phyloP scores from a whole-genome alignment of 2,329 filamentous ascomycete species.

The Dothistroma septosporum region DNA sequence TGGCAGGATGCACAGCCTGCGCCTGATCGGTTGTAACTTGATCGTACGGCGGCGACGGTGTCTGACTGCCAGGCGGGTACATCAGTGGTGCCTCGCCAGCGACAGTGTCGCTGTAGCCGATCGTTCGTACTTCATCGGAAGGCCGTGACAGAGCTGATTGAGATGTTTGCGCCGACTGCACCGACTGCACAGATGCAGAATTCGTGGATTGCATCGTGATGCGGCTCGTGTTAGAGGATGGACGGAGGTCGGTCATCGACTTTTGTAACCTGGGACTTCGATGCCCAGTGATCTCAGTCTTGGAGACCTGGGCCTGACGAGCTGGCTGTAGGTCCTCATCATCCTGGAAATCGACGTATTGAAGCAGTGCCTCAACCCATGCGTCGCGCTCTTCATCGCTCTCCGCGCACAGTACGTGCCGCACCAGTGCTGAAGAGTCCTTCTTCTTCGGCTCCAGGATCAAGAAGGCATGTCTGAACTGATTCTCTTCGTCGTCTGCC shows the following conservation, averaged over 20 bases:
- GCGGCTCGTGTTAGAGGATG: slow-evolving; percentile 17
- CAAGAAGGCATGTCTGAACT: slow-evolving; percentile 94
- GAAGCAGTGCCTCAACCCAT: slow-evolving; percentile 86
- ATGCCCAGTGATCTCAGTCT: slow-evolving; percentile 26
- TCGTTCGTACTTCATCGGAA: slow-evolving; percentile 28
- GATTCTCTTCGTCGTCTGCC: slow-evolving; percentile 78
- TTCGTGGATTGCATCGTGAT: not conserved
- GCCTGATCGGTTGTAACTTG: slow-evolving; percentile 33
- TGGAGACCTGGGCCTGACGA: slow-evolving; percentile 22
- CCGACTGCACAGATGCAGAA: not conserved
- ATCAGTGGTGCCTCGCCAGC: slow-evolving; percentile 55
- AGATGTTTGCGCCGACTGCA: not conserved
- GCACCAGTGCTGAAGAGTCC: slow-evolving; percentile 79
- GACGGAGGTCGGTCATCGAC: slow-evolving; percentile 36
- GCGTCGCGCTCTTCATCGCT: slow-evolving; percentile 87
- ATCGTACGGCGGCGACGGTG: slow-evolving; percentile 35
- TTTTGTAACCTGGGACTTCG: slow-evolving; percentile 34
- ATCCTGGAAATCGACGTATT: slow-evolving; percentile 77
- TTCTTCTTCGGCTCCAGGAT: slow-evolving; percentile 95
- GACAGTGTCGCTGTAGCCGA: slow-evolving; percentile 56
- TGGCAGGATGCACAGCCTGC: slow-evolving; percentile 44
- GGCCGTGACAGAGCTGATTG: slow-evolving; percentile 9
- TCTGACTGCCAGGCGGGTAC: slow-evolving; percentile 35
- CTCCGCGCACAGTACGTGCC: slow-evolving; percentile 93
- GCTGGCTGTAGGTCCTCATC: slow-evolving; percentile 44